Evolutionary conservation across 140 eudicot species (phyloP), one percentile per base, ranked within the genome.

Genomic region (Ambrosia hybrid): DNA sequence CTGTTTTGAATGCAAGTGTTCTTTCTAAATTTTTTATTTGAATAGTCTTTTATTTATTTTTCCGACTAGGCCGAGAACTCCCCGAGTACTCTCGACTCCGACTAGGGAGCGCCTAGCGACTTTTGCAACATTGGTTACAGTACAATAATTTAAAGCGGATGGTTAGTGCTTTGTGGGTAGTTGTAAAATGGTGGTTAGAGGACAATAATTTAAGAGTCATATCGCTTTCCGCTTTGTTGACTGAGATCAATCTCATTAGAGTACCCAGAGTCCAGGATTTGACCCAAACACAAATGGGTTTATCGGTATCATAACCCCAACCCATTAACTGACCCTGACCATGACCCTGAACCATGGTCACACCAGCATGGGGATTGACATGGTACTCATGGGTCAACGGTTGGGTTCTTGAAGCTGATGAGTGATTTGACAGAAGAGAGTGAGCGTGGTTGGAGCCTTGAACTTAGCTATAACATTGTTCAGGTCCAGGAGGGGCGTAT

Each of bases 361-460:
- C 84, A n/a, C 52, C 73, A 58, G 75, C 48, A 55, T 86, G 72
- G 16, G 85, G 84, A 67, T 71, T 71, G 36, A 71, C 55, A 66
- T 81, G 84, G 76, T 73, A 79, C 75, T 83, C 92, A 34, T 79
- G 96, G 79, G 80, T 79, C 76, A 82, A 60, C 65, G 87, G n/a
- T 4, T 70, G 92, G 81, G 55, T 73, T 74, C 83, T 76, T 73
- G 92, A 87, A 84, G 76, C 85, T 73, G 92, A 82, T 49, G 91
- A 76, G 65, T 93, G 90, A 82, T 80, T 90, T 93, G 99, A 93
- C 99, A 93, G 99, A 93, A 93, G 97, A 93, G 97, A 93, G 99
- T 90, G 97, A 84, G 99, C 87, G 97, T 94, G 79, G 78, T 74
- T 79, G 73, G 91, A 84, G 85, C 84, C 89, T 3, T 86, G 70